phyloP scores from a whole-genome alignment of 2,329 filamentous ascomycete genomes.

The Diplodia scrobiculata region DNA sequence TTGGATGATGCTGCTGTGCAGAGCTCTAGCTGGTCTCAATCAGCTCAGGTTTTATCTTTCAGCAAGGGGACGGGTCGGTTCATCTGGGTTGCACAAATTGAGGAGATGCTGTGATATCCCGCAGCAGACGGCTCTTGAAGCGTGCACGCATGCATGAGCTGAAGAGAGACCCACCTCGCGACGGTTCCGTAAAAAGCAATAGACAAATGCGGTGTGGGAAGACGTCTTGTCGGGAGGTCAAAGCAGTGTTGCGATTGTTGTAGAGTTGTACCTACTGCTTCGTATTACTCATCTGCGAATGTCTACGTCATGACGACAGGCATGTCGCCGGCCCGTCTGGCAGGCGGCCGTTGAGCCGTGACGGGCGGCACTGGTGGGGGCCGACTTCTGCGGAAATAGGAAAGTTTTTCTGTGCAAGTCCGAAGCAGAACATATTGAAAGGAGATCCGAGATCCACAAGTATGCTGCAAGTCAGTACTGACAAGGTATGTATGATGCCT shows the following conservation, averaged over 20 bases:
- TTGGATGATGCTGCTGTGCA: background rate
- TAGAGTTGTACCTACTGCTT: background rate
- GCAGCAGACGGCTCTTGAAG: slow-evolving; percentile 11
- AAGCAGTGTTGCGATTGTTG: background rate
- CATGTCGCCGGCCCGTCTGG: background rate
- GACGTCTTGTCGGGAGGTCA: background rate
- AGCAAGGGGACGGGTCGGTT: background rate
- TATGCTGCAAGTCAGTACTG: no score
- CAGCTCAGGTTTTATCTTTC: background rate
- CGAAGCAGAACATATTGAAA: no score
- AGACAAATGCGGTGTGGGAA: background rate
- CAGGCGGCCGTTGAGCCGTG: background rate
- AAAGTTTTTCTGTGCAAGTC: no score
- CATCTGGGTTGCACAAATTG: slow-evolving; percentile 2
- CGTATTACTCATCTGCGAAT: background rate
- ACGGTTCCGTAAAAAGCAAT: background rate
- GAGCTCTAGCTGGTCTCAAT: background rate
- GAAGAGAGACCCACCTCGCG: background rate
- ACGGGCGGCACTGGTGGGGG: background rate
- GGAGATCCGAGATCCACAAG: no score
- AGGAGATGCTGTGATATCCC: slow-evolving; percentile 1
- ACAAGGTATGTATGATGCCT: no score
- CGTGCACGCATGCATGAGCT: slow-evolving; percentile 12
- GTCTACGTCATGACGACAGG: slow-evolving; percentile 5
- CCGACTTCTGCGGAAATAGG: no score